Evolutionary conservation across 2,329 filamentous ascomycete genomes (phyloP).

Genomic region (Hypoxylon sp.): DNA sequence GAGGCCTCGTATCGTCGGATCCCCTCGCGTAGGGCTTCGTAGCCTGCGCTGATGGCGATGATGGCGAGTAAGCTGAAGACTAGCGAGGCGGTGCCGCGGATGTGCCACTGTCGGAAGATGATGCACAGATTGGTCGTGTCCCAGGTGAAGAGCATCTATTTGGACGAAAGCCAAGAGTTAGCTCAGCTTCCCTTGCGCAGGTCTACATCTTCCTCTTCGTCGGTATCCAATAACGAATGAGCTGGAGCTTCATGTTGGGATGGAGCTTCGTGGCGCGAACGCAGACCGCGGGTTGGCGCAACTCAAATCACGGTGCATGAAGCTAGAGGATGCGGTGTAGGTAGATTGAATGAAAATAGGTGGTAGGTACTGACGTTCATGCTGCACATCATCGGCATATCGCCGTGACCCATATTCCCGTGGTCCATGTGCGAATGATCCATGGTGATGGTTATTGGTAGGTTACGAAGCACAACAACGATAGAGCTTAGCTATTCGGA

Average conservation of each 20-base stretch:
- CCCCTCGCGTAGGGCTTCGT: conserved; percentile 84
- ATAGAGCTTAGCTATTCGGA: background rate
- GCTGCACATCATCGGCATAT: conserved; percentile 69
- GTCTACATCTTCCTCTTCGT: background rate
- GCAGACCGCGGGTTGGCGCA: conserved; percentile 15
- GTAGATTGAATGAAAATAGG: background rate
- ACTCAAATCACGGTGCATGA: conserved; percentile 10
- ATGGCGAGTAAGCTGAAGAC: conserved; percentile 84
- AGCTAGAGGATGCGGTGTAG: conserved; percentile 8
- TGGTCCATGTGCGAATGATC: conserved; percentile 63
- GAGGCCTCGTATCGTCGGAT: conserved; percentile 79
- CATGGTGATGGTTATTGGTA: conserved; percentile 35
- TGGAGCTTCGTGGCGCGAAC: conserved; percentile 7
- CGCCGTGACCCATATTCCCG: conserved; percentile 63
- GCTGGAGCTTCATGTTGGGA: background rate
- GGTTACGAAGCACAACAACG: conserved; percentile 14
- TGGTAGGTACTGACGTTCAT: conserved; percentile 77
- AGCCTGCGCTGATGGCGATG: conserved; percentile 85
- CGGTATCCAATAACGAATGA: conserved; percentile 22
- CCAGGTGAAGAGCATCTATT: conserved; percentile 98
- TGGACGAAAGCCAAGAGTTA: conserved; percentile 18
- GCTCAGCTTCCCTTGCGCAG: background rate
- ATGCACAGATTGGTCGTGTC: conserved; percentile 93
- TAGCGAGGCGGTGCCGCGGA: conserved; percentile 77
- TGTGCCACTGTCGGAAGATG: conserved; percentile 90